Conservation (phyloP, 179 eudicot species). For the Carnegiea gigantea region DNA sequence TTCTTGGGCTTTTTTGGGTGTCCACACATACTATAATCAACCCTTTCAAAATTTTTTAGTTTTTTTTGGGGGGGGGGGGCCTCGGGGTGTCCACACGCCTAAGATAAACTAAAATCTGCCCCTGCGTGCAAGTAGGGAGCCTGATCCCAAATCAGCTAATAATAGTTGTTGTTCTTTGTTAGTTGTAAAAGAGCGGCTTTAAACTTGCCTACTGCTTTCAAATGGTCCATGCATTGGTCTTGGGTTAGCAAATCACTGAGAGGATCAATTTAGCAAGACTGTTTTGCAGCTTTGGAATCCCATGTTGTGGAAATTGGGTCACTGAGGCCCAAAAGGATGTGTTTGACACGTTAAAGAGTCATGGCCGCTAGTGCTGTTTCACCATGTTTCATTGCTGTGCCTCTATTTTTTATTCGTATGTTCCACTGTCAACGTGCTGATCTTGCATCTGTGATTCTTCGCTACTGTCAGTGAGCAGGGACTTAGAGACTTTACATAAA, state of each 20-base stretch:
- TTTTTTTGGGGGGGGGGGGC: too few species aligned
- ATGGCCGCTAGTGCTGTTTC: neutral
- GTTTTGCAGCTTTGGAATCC: neutral
- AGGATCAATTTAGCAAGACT: neutral
- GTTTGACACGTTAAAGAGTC: neutral
- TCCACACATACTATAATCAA: too few species aligned
- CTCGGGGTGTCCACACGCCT: too few species aligned
- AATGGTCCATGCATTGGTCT: neutral
- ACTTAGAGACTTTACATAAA: neutral
- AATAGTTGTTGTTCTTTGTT: neutral
- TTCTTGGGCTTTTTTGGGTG: too few species aligned
- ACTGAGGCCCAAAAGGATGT: neutral
- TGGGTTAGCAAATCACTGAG: neutral
- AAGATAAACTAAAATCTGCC: too few species aligned
- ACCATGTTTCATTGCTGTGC: neutral
- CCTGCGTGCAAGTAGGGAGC: neutral
- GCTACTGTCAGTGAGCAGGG: neutral
- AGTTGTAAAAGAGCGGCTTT: neutral
- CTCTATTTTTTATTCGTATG: neutral
- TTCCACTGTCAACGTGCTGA: neutral
- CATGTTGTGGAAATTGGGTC: neutral
- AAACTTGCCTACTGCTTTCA: neutral
- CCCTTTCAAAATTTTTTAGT: too few species aligned
- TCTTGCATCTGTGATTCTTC: neutral
- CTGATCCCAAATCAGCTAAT: neutral